Conservation (phyloP, 169 alveolate genomes). For the Eimeria acervulina region DNA sequence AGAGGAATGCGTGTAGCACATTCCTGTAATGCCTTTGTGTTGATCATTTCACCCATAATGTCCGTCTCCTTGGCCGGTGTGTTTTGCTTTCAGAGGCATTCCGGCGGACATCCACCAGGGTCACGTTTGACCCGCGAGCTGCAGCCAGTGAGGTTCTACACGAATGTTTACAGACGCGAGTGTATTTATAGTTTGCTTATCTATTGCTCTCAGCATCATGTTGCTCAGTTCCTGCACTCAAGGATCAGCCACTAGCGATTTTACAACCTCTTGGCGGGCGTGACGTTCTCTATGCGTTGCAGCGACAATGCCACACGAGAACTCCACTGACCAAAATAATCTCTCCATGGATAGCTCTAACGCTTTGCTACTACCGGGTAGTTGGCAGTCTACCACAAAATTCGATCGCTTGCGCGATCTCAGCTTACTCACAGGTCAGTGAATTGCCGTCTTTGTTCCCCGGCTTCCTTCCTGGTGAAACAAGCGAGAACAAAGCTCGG, state of each 20-base stretch:
- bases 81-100: constrained; percentile 24
- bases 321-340: not conserved
- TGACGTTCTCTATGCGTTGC: constrained; percentile 7
- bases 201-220: not conserved
- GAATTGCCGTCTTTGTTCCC: not conserved
- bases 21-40: not conserved
- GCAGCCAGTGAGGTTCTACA: constrained; percentile 18
- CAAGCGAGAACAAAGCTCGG: not conserved
- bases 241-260: not conserved
- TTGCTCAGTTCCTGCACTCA: not conserved
- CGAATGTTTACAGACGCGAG: not conserved
- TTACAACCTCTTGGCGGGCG: not conserved
- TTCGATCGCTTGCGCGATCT: constrained; percentile 58
- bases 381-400: not conserved
- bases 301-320: constrained; percentile 60
- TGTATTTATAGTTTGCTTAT: not conserved
- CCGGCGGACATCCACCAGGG: constrained; percentile 36
- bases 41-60: not conserved
- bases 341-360: not conserved
- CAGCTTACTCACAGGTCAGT: constrained; percentile 66
- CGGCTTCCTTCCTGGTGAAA: not conserved
- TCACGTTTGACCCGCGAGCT: constrained; percentile 38
- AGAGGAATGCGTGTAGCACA: not conserved
- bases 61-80: not conserved
- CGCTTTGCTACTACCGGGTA: not conserved